Evolutionary conservation across 768 basidiomycete species (phyloP).

Genomic region (Suillus ampliporus): DNA sequence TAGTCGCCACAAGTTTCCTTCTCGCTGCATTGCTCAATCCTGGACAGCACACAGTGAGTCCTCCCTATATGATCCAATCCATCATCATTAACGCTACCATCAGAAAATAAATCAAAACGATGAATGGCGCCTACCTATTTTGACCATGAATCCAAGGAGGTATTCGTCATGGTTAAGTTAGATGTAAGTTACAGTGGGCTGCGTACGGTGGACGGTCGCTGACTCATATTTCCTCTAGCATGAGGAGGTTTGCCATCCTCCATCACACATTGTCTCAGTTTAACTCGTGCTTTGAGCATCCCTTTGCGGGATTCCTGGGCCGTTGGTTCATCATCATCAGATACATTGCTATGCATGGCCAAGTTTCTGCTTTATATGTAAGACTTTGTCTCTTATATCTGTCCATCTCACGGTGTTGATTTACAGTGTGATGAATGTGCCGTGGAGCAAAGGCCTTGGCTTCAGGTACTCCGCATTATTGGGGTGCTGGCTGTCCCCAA

Average conservation of each 20-base stretch:
- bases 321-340: background rate
- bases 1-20: background rate
- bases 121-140: background rate
- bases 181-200: background rate
- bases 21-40: background rate
- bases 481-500: background rate
- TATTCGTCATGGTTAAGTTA: background rate
- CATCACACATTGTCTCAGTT: background rate
- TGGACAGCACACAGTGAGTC: background rate
- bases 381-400: background rate
- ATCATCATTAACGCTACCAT: background rate
- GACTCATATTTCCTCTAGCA: background rate
- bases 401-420: background rate
- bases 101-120: background rate
- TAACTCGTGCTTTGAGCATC: background rate
- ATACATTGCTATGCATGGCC: background rate
- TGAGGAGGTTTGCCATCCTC: background rate
- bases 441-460: background rate
- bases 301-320: background rate
- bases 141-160: background rate
- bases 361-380: background rate
- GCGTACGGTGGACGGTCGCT: background rate
- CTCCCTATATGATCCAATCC: background rate
- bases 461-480: background rate
- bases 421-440: background rate